phyloP scores from a whole-genome alignment of 371 early-diverging fungal genomes.

The Chytridium lagenaria region DNA sequence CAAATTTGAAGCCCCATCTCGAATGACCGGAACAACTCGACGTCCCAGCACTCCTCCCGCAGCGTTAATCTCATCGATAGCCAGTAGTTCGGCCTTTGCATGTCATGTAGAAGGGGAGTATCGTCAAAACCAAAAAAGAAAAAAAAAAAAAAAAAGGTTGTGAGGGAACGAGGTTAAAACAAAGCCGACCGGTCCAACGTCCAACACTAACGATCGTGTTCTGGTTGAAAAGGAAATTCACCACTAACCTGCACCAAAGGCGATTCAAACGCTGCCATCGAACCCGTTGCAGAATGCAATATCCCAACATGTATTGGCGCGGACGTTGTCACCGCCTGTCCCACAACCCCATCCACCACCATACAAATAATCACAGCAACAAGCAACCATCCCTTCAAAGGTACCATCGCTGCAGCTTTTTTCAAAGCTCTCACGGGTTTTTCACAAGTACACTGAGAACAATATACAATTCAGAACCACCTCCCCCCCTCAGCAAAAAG shows the following conservation, averaged over 20 bases:
- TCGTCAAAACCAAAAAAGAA: background rate
- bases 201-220: too few species aligned
- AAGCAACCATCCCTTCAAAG: too few species aligned
- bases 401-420: too few species aligned
- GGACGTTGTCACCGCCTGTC: background rate
- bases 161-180: background rate
- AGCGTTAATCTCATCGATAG: background rate
- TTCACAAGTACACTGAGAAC: too few species aligned
- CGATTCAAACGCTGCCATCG: background rate
- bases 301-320: background rate
- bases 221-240: too few species aligned
- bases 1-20: background rate
- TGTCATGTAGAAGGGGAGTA: background rate
- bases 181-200: background rate
- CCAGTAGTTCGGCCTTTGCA: background rate
- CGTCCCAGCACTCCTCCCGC: background rate
- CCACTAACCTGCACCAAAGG: background rate
- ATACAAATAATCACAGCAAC: conserved; percentile 18
- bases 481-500: too few species aligned
- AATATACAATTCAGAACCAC: too few species aligned
- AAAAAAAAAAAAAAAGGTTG: background rate
- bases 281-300: background rate
- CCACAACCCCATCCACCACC: background rate
- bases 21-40: background rate
- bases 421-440: too few species aligned